Evolutionary conservation across 371 early-diverging fungal species (phyloP).

Genomic region (Mycotypha africana): DNA sequence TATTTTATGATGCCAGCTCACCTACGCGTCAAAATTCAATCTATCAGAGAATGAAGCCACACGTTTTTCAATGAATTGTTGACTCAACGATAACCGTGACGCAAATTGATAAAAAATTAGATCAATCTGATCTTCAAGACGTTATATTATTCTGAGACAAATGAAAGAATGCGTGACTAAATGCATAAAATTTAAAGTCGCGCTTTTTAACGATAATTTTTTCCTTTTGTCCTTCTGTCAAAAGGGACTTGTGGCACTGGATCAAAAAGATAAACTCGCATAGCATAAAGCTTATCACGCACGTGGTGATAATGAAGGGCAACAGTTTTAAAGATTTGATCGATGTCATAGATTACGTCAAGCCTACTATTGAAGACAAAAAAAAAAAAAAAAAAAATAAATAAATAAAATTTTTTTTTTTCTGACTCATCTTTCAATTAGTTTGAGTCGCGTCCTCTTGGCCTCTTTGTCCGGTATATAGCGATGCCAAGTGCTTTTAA

Average conservation of each 20-base stretch:
- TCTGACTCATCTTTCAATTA: too few relatives aligned
- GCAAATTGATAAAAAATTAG: too few relatives aligned
- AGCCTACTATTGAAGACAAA: too few relatives aligned
- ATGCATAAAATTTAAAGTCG: background rate
- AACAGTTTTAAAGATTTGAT: constrained; percentile 64
- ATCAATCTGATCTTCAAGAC: too few relatives aligned
- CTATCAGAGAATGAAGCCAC: constrained; percentile 91
- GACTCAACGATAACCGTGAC: constrained; percentile 59
- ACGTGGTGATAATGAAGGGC: constrained; percentile 67
- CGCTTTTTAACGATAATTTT: too few relatives aligned
- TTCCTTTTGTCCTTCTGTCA: too few relatives aligned
- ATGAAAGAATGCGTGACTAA: background rate
- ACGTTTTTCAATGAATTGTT: constrained; percentile 75
- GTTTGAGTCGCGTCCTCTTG: too few relatives aligned
- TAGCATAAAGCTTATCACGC: constrained; percentile 81
- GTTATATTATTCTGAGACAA: too few relatives aligned
- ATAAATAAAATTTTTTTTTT: too few relatives aligned
- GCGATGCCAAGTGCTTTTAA: constrained; percentile 69
- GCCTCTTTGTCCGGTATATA: constrained; percentile 83
- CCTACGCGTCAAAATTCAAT: too few relatives aligned
- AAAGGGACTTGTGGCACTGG: constrained; percentile 71
- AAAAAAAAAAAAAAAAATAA: too few relatives aligned
- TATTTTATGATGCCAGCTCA: constrained; percentile 86
- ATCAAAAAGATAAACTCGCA: constrained; percentile 81
- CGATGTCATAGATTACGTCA: constrained; percentile 71